A percentile compares a stretch with the other conserved stretches of the same genome.
These are phyloP conservation scores for Sclerospora graminicola DNA, from an alignment of 352 stramenopile species.

Conservation along the genomic window DNA sequence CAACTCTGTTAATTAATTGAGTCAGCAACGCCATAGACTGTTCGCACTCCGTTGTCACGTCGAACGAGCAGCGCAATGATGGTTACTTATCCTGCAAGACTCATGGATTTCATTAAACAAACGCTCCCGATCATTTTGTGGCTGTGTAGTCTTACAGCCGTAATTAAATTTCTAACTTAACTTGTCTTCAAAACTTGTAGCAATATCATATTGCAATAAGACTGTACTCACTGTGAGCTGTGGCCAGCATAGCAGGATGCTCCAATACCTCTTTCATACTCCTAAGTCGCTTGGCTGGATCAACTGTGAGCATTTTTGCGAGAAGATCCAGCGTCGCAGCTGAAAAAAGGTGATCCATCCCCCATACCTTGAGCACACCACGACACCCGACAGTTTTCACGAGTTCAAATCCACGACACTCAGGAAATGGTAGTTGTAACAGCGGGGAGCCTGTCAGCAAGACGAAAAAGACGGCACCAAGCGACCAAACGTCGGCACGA, in stretches of 20 bases:
- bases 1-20: no score
- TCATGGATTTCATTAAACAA: no score
- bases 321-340: constrained; percentile 33
- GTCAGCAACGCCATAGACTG: no score
- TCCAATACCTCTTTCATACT: constrained; percentile 28
- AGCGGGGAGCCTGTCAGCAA: constrained; percentile 55
- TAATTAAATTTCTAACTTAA: no score
- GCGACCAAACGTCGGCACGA: constrained; percentile 53
- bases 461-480: constrained; percentile 59
- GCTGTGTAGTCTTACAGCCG: no score
- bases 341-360: constrained; percentile 28
- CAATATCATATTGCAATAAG: constrained; percentile 21
- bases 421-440: constrained; percentile 12
- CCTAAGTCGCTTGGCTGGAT: constrained; percentile 18
- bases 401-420: constrained; percentile 1
- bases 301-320: constrained; percentile 28
- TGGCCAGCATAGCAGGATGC: constrained; percentile 30
- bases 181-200: no score
- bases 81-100: no score
- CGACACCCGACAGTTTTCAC: constrained; percentile 33
- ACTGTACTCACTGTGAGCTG: constrained; percentile 18
- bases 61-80: no score
- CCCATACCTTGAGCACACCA: constrained; percentile 36
- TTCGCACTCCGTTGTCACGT: no score
- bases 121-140: no score